Base-by-base conservation (phyloP, 352 stramenopile species). In the Globisporangium spiculum region DNA sequence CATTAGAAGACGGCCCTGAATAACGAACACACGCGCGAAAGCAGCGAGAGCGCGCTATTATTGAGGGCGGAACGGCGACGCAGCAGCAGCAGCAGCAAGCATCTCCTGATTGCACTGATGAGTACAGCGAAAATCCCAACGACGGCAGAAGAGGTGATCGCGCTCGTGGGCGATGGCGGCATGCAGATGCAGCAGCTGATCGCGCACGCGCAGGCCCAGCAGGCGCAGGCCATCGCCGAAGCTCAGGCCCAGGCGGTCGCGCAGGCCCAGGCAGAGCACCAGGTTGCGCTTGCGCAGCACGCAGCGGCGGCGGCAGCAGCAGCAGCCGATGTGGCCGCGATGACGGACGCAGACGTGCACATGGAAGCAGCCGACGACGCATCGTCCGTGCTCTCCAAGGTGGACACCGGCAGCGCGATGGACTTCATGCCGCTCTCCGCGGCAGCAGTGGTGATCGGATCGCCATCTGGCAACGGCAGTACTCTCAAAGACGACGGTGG, bases 121-220 rank as follows among this genome's bases (percentile, higher is more conserved):
- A 32, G 30, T 32, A 67, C 72, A 55, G 74, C 73, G 67, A 91
- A 88, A 75, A 74, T 74, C 44, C 77, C 78, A 58, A 78, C 79
- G 26, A 63, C 80, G 46, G 56, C 26, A 20, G 80, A 89, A 54
- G 80, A 90, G 36, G 79, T 88, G 70, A 64, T 90, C 54, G 81
- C 78, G 64, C 81, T 91, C 24, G 80, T 87, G 58, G 64, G 76
- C 50, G 60, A 78, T 68, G 59, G 71, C 65, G 44, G 70, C 30
- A 83, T 89, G 69, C 77, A 89, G 60, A 83, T 89, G 69, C 77
- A 89, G 63, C 79, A 89, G 59, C 68, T 92, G 24, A 71, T 90
- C 18, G 68, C 86, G 32, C 84, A 92, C 60, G 75, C 89, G 48
- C 77, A 82, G 58, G 73, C 68, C 30, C 77, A 84, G 55, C 75